Evolutionary conservation across 73 alveolate genomes (phyloP).

Genomic region (Symbiodinium pilosum): DNA sequence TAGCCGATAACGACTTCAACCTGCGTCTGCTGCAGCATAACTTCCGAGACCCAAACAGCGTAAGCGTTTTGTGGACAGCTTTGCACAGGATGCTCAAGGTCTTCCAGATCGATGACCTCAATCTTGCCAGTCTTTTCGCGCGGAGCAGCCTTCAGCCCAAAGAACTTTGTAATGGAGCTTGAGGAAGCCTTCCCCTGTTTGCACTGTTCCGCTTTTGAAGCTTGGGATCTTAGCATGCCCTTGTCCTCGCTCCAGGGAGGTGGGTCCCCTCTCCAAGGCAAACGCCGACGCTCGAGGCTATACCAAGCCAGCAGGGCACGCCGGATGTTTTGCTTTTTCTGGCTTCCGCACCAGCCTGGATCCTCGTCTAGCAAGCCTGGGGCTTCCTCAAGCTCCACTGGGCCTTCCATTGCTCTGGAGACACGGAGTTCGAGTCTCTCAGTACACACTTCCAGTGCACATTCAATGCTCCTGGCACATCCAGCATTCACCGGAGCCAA

Average conservation of each 20-base stretch:
- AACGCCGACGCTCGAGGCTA: neutral
- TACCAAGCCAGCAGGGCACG: constrained; percentile 25
- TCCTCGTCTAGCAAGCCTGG: neutral
- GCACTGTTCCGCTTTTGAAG: neutral
- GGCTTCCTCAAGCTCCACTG: neutral
- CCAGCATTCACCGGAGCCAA: too few relatives aligned
- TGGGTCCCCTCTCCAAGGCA: constrained; percentile 88
- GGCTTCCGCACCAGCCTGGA: constrained; percentile 8
- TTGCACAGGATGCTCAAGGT: neutral
- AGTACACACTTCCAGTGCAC: too few relatives aligned
- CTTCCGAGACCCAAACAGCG: constrained; percentile 94
- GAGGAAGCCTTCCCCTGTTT: too few relatives aligned
- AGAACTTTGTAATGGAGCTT: neutral
- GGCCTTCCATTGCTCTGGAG: neutral
- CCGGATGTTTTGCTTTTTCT: neutral
- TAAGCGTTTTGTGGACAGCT: neutral
- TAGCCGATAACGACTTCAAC: constrained; percentile 66
- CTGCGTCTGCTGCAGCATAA: constrained; percentile 94
- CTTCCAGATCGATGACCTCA: constrained; percentile 26
- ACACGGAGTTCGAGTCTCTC: too few relatives aligned
- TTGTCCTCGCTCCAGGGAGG: constrained; percentile 41
- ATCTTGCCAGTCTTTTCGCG: neutral
- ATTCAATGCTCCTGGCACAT: too few relatives aligned
- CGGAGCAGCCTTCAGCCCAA: neutral
- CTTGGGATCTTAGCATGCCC: neutral